A percentile compares a stretch with the other conserved stretches of the same genome.
Conservation (phyloP, 1,284 basidiomycete genomes). For the Cutaneotrichosporon mucoides region DNA sequence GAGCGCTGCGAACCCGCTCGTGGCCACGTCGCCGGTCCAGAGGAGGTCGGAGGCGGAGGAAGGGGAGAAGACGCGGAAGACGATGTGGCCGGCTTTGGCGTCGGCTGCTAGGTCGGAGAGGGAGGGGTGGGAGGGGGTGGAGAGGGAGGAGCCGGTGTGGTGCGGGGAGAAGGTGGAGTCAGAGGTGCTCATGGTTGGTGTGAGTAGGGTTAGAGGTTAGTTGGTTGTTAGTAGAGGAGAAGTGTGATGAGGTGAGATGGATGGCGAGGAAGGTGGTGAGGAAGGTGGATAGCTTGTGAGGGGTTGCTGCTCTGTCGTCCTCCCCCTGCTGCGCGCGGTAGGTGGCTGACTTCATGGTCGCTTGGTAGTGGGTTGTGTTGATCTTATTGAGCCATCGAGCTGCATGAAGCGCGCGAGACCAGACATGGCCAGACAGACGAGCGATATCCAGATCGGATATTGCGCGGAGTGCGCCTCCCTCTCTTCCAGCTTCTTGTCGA, state of each 20-base stretch:
- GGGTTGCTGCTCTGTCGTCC: too few relatives aligned
- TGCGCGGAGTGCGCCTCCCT: too few relatives aligned
- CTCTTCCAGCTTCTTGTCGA: too few relatives aligned
- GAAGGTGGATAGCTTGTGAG: background rate
- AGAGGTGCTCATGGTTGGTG: too few relatives aligned
- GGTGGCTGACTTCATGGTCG: too few relatives aligned
- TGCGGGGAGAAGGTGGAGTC: background rate
- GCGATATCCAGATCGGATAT: too few relatives aligned
- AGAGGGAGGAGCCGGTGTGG: background rate
- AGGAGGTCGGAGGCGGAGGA: constrained; percentile 18
- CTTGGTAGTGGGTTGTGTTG: too few relatives aligned
- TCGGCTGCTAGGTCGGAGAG: background rate
- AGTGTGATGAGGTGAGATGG: background rate
- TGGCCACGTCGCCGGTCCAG: constrained; percentile 19
- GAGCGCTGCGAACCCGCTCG: constrained; percentile 20
- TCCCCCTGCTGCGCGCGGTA: too few relatives aligned
- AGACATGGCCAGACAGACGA: too few relatives aligned
- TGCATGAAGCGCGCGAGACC: too few relatives aligned
- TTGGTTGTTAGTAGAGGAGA: too few relatives aligned
- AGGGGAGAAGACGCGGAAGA: constrained; percentile 18
- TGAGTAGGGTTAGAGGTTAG: background rate
- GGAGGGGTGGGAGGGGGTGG: background rate
- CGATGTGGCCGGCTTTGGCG: background rate
- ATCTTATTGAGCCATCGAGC: too few relatives aligned
- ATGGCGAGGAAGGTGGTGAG: background rate